Base-by-base conservation (phyloP, 306 rosid species). In the Parietaria judaica region DNA sequence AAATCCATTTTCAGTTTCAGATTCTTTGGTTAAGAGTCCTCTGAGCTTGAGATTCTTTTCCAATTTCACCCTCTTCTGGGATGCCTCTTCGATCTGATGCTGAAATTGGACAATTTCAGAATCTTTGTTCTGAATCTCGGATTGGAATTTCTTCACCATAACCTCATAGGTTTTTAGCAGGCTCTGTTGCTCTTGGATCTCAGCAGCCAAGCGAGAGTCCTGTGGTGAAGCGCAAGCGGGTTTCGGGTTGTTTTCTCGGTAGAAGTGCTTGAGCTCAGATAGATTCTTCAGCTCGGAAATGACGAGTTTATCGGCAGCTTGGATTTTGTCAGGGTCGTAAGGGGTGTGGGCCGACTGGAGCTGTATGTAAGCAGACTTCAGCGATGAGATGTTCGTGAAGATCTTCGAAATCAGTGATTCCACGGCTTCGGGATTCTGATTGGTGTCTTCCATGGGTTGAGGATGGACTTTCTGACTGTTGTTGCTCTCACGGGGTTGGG, bases 311-410 rank as follows among this genome's bases (percentile, higher is more conserved):
- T 89, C 99, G 0, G 97, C 95, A 14, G 79, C 82, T 78, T 94
- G 99, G 67, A 94, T 94, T 73, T 94, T 84, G 16, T 86, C 99
- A 58, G 99, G 95, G 73, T 94, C 95, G 63, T 94, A 94, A 57
- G 99, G 99, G 67, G 99, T 94, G 72, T 94, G 99, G 68, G 99
- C 99, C 57, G 94, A 66, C 84, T 94, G 99, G 73, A 94, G 94
- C 81, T 94, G 85, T 69, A 94, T 94, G 79, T 94, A 94, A 45
- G 97, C 95, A 4, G 97, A 78, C 74, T 94, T 94, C 67, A 94
- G 76, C 60, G 97, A 78, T 11, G 99, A 94, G 56, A 94, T 73
- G 72, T 94, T 94, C 0, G 95, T 74, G 67, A 94, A 89, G 53
- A 94, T 61, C 72, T 85, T 81, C 53, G 99, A 81, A 67, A 94